Evolutionary conservation across 2,329 filamentous ascomycete genomes (phyloP), one percentile per base, ranked within the genome.

Genomic region (Chrysosporium keratinophilum): DNA sequence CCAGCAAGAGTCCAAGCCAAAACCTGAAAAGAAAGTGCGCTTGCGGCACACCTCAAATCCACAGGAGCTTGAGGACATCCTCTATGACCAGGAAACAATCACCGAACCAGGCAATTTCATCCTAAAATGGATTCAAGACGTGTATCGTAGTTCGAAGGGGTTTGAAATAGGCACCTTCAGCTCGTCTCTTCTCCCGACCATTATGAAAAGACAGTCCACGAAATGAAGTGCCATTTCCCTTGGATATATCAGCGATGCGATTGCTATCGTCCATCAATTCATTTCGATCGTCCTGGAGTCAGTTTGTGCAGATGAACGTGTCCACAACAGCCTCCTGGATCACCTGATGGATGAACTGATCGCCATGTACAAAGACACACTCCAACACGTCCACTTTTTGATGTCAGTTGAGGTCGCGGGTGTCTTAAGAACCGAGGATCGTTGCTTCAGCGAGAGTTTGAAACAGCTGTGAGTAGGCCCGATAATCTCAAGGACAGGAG

Each of bases 121-220:
- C 45, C 63, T 76, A 51, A 42, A 63, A 0, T 76, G 74, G 64
- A 76, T 81, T 12, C 62, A 67, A 17, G 40, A 63, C 0, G 60
- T 72, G 0, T 77, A 80, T 57, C 58, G 58, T 0, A 59, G 64
- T 0, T 78, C 72, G 0, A 75, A 78, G 0, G 79, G 78, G 0
- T 76, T 77, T 14, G 77, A 82, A 49, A 56, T 83, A 0, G 80
- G 79, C 0, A 81, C 69, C 1, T 72, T 74, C 57, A 66, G 67
- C 39, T 37, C 62, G 0, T 60, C 64, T 0, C 49, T 71, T 2
- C 50, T 70, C 1, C 51, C 62, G 1, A 63, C 56, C 7, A 58
- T 71, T 0, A 81, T 84, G 63, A 72, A 73, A 28, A 72, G 75
- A 34, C 80, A 84, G 54, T 74, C 79, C 0, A 57, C 60, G 11